Base-by-base conservation (phyloP, 371 early-diverging fungal genomes). In the Entomophthora muscae region DNA sequence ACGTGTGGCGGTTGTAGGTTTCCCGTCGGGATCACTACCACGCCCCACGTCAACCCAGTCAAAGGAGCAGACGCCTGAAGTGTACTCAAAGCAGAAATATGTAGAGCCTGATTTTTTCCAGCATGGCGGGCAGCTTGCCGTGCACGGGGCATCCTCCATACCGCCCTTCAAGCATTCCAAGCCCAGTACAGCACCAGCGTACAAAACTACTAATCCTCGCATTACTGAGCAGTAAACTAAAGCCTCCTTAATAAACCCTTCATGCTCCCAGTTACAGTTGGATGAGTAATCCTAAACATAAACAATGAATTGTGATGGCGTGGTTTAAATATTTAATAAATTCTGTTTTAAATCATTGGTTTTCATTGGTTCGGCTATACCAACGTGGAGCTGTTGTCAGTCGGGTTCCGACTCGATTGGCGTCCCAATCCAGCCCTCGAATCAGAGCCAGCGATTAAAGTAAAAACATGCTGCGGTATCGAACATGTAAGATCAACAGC, bases 11-110 rank as follows among this genome's bases (percentile, higher is more conserved):
- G 42, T 42, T 42, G 42, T 10, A 17, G 42, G 42, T 42, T 42
- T 42, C 10, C 42, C 42, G 42, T 42, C 17, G 42, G 42, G 42
- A 17, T 42, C 42, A 17, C 10, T 17, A 55, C 28, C 55, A 55
- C 24, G 55, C 10, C 28, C 42, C 10, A 61, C 42, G 22, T 61
- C 61, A 2, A 33, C 30, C 61, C 61, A 61, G 42, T 61, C 61
- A 30, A 32, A 61, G 33, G 7, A n/a, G 42, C 61, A 61, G 23
- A 29, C 42, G 2, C 42, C 21, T 2, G 21, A 22, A 12, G 7
- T 42, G 26, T 61, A 61, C 26, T 61, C 61, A 30, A 61, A 61
- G 22, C 61, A 61, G 42, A 29, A 17, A 33, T 22, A 61, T 7
- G 17, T 32, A 24, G 32, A 23, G 23, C n/a, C 42, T n/a, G 33